Evolutionary conservation across 106 monocot species (phyloP).

Genomic region (Cymbidium sinense): DNA sequence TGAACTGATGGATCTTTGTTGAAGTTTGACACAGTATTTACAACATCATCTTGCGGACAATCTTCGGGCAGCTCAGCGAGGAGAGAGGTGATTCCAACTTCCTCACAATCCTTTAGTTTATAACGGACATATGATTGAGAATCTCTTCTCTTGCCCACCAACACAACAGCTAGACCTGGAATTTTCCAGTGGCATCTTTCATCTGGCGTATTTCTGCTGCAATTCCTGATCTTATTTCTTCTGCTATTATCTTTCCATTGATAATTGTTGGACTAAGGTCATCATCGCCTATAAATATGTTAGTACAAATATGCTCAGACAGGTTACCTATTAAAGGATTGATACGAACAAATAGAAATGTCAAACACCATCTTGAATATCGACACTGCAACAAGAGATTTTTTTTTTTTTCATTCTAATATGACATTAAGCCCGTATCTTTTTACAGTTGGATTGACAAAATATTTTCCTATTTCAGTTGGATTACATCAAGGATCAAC

Average conservation of each 20-base stretch:
- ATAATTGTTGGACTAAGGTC: slow-evolving; percentile 43
- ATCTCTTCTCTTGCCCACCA: slow-evolving; percentile 84
- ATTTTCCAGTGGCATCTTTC: slow-evolving; percentile 41
- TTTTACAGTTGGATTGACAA: too few relatives aligned
- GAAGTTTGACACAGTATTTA: slow-evolving; percentile 45
- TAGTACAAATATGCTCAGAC: neutral
- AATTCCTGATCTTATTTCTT: slow-evolving; percentile 48
- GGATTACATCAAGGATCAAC: too few relatives aligned
- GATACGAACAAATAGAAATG: neutral
- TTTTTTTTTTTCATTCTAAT: neutral
- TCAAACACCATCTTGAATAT: neutral
- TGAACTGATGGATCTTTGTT: slow-evolving; percentile 88
- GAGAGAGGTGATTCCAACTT: slow-evolving; percentile 76
- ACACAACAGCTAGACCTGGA: slow-evolving; percentile 77
- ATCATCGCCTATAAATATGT: slow-evolving; percentile 14
- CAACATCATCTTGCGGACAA: slow-evolving; percentile 57
- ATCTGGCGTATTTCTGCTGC: slow-evolving; percentile 57
- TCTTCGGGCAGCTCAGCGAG: slow-evolving; percentile 54
- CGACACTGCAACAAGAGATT: neutral
- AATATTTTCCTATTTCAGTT: too few relatives aligned
- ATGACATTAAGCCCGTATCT: too few relatives aligned
- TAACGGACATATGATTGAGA: slow-evolving; percentile 65
- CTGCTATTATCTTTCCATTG: slow-evolving; percentile 69
- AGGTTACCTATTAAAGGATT: neutral
- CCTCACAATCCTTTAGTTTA: slow-evolving; percentile 75